A percentile compares a stretch with the other conserved stretches of the same genome.
Evolutionary conservation across 2,329 filamentous ascomycete species (phyloP).

Genomic region (Fonsecaea pedrosoi): DNA sequence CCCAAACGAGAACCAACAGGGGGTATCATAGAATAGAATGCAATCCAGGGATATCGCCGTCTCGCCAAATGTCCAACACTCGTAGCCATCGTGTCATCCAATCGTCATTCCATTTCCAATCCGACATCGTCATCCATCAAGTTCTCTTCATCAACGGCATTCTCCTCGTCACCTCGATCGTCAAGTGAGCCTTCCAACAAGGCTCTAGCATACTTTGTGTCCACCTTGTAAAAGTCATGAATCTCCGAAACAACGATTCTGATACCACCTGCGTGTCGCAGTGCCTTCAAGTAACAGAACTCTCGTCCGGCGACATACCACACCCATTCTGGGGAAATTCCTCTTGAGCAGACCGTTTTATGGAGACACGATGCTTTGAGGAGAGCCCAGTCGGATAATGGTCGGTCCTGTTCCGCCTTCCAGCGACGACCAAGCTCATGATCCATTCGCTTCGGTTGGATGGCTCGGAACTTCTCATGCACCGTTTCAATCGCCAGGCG

Average conservation of each 20-base stretch:
- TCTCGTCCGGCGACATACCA: constrained; percentile 34
- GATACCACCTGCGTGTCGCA: constrained; percentile 11
- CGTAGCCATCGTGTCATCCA: not conserved
- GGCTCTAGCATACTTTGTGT: constrained; percentile 29
- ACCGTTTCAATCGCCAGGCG: constrained; percentile 41
- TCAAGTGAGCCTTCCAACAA: constrained; percentile 11
- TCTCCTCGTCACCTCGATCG: constrained; percentile 16
- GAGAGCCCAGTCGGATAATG: constrained; percentile 37
- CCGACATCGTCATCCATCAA: constrained; percentile 13
- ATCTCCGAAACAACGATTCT: constrained; percentile 21
- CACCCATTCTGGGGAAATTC: constrained; percentile 18
- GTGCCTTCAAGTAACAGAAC: constrained; percentile 45
- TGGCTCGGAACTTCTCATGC: constrained; percentile 42
- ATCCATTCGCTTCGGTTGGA: constrained; percentile 43
- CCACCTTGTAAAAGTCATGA: constrained; percentile 27
- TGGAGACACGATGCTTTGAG: constrained; percentile 52
- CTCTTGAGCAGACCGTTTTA: constrained; percentile 14
- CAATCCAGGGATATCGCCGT: not conserved
- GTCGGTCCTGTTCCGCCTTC: constrained; percentile 43
- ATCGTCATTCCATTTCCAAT: constrained; percentile 19
- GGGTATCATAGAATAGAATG: constrained; percentile 20
- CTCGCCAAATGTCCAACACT: not conserved
- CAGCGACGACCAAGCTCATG: constrained; percentile 46
- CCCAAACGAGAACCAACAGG: not conserved
- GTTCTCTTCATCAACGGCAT: constrained; percentile 24